Percentiles rank a stretch among this genome's conserved stretches.
Evolutionary conservation across 805 yeast genomes (phyloP).

Genomic region (Ogataea methanolica): DNA sequence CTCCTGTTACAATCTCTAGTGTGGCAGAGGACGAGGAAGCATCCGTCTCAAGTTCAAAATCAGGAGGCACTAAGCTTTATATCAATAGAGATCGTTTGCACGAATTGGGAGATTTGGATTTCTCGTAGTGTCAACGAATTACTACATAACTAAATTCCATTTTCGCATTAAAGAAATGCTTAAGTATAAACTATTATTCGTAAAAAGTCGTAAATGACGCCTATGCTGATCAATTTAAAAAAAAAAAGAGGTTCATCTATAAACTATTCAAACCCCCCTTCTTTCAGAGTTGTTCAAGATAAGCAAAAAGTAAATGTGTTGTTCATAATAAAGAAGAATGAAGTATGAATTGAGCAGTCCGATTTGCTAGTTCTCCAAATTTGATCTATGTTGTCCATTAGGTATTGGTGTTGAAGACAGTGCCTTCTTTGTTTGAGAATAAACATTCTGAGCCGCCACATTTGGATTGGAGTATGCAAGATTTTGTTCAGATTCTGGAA

Average conservation of each 20-base stretch:
- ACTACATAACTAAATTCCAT: too few species aligned
- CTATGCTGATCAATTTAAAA: too few species aligned
- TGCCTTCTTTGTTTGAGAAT: conserved; percentile 15
- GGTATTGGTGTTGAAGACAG: conserved; percentile 3
- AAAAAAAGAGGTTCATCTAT: too few species aligned
- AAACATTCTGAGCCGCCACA: conserved; percentile 17
- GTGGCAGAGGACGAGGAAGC: neutral
- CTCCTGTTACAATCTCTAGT: too few species aligned
- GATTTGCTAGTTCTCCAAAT: neutral
- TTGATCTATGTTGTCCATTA: neutral
- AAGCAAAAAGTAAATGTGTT: too few species aligned
- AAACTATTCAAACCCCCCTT: too few species aligned
- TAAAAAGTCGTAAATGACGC: neutral
- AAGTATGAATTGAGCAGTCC: too few species aligned
- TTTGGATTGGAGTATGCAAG: conserved; percentile 8
- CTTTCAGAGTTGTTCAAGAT: too few species aligned
- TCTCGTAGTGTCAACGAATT: neutral
- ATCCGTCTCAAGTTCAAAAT: neutral
- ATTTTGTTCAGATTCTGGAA: conserved; percentile 4
- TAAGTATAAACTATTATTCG: neutral
- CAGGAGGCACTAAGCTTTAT: neutral
- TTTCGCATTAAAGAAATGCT: neutral
- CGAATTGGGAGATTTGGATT: conserved; percentile 10
- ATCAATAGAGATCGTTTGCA: conserved; percentile 4
- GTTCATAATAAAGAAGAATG: too few species aligned